Evolutionary conservation across 192 early-diverging fungal species (phyloP).

Genomic region (Paraglomus occultum): DNA sequence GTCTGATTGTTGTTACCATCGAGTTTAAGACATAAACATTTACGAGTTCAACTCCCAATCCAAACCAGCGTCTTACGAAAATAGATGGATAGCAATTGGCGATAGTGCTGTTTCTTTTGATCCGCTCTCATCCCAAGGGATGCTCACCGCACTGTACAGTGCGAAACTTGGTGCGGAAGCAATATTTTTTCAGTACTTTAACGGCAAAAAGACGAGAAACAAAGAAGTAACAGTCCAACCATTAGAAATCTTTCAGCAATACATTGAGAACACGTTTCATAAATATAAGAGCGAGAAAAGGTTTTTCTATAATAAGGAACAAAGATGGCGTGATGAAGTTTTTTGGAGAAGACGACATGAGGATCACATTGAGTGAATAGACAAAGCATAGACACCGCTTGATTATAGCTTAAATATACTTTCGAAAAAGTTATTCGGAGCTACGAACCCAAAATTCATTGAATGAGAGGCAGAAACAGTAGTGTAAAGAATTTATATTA

Average conservation of each 20-base stretch:
- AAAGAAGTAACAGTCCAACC: background rate
- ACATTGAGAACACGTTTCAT: background rate
- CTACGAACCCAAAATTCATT: too few relatives aligned
- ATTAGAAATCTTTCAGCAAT: conserved; percentile 2
- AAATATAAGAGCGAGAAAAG: conserved; percentile 15
- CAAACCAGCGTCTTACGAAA: conserved; percentile 15
- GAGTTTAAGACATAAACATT: background rate
- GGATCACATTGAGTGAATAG: background rate
- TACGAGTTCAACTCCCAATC: background rate
- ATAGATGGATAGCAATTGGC: conserved; percentile 22
- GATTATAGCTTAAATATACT: too few relatives aligned
- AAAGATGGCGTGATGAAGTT: conserved; percentile 14
- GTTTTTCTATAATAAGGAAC: conserved; percentile 26
- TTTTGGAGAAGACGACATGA: conserved; percentile 23
- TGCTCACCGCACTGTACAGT: conserved; percentile 10
- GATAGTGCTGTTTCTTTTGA: conserved; percentile 26
- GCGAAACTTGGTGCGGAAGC: conserved; percentile 23
- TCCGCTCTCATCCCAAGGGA: conserved; percentile 27
- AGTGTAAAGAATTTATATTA: too few relatives aligned
- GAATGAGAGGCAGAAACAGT: too few relatives aligned
- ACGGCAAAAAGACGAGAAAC: background rate
- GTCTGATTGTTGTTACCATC: background rate
- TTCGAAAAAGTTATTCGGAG: too few relatives aligned
- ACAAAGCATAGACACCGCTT: too few relatives aligned
- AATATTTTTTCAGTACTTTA: conserved; percentile 25